Conservation (phyloP, 345 rosid genomes). For the Salix koriyanagi region DNA sequence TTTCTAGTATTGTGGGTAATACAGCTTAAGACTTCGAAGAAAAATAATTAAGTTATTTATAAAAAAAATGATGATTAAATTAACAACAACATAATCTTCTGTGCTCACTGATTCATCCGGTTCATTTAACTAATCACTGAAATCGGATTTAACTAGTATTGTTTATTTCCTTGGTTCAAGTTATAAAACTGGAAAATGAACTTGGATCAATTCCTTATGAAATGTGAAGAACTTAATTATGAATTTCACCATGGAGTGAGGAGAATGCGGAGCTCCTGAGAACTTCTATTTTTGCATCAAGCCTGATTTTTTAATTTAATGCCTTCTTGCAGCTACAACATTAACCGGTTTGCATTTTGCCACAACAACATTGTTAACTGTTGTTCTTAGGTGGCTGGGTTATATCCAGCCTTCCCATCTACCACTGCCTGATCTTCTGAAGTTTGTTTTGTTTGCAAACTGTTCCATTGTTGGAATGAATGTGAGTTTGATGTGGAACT, state of each 20-base stretch:
- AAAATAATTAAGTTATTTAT: neutral
- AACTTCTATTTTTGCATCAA: neutral
- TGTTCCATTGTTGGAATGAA: conserved; percentile 99
- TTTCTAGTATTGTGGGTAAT: neutral
- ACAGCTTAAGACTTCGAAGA: neutral
- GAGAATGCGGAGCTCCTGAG: neutral
- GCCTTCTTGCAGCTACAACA: conserved; percentile 75
- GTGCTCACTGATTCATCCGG: neutral
- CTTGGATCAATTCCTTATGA: neutral
- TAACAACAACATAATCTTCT: neutral
- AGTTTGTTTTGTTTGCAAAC: conserved; percentile 86
- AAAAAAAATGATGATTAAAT: neutral
- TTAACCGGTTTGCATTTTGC: conserved; percentile 97
- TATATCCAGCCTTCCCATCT: conserved; percentile 78
- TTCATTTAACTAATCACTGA: neutral
- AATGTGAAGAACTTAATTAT: neutral
- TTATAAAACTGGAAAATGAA: neutral
- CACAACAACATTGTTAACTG: conserved; percentile 78
- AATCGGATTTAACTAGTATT: neutral
- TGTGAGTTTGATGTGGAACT: conserved; percentile 98
- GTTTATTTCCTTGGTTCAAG: neutral
- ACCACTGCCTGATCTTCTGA: conserved; percentile 70
- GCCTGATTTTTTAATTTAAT: conserved; percentile 23
- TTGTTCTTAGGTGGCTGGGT: conserved; percentile 73
- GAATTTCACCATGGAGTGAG: neutral